phyloP scores from a whole-genome alignment of 352 stramenopile genomes.

The Paralagenidium karlingii region DNA sequence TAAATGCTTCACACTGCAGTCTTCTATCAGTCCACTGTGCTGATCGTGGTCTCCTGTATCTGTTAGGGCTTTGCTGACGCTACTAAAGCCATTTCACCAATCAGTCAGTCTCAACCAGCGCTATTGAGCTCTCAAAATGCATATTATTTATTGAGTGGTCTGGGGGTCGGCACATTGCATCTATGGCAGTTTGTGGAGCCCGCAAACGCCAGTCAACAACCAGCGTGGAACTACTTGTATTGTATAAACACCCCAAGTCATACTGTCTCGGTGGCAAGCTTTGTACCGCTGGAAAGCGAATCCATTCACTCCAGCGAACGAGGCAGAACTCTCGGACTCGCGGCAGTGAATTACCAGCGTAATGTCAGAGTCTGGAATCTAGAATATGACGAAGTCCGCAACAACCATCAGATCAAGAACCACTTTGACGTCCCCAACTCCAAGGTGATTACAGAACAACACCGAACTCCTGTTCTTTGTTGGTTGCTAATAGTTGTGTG shows the following conservation, averaged over 20 bases:
- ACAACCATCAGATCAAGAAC: slow-evolving; percentile 17
- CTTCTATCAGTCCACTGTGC: slow-evolving; percentile 1
- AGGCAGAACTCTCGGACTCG: slow-evolving; percentile 10
- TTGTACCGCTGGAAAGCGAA: slow-evolving; percentile 15
- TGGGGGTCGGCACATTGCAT: slow-evolving; percentile 56
- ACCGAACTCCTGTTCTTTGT: too few species aligned
- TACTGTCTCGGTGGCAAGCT: slow-evolving; percentile 34
- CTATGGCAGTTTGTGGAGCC: slow-evolving; percentile 65
- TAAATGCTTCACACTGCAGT: slow-evolving; percentile 1
- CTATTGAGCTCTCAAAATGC: slow-evolving; percentile 11
- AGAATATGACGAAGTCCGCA: slow-evolving; percentile 11
- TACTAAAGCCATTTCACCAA: slow-evolving; percentile 20
- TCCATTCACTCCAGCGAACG: slow-evolving; percentile 5
- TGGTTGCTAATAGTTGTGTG: too few species aligned
- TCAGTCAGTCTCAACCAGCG: slow-evolving; percentile 3
- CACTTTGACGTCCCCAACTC: slow-evolving; percentile 48
- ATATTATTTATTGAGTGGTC: slow-evolving; percentile 64
- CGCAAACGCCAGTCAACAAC: slow-evolving; percentile 8
- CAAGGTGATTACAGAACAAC: too few species aligned
- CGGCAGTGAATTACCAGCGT: slow-evolving; percentile 31
- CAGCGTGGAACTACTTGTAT: slow-evolving; percentile 43
- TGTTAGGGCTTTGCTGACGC: slow-evolving; percentile 64
- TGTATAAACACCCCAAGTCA: slow-evolving; percentile 37
- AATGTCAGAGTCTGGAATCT: slow-evolving; percentile 63
- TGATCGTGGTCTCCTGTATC: slow-evolving; percentile 1